phyloP scores from a whole-genome alignment of 179 eudicot genomes.

The Heliamphora pulchella region DNA sequence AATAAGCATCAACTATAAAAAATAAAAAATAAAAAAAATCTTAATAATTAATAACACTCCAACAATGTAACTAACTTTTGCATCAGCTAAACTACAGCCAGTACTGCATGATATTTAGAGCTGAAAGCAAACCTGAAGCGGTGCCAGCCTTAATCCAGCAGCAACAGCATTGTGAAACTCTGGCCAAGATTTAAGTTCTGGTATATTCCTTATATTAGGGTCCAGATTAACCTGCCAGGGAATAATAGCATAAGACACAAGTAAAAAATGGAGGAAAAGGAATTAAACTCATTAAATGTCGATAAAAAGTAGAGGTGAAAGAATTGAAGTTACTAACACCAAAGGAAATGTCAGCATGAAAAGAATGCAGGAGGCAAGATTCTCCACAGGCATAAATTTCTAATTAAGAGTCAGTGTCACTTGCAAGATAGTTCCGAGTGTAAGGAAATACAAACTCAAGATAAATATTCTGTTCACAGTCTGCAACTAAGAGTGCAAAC shows the following conservation, averaged over 20 bases:
- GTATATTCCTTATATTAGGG: slow-evolving; percentile 74
- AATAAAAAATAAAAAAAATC: neutral
- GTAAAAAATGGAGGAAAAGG: neutral
- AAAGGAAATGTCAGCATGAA: neutral
- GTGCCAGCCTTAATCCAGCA: slow-evolving; percentile 81
- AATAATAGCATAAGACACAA: neutral
- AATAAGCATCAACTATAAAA: neutral
- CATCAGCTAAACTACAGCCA: neutral
- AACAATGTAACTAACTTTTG: neutral
- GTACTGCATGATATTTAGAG: neutral
- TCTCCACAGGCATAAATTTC: neutral
- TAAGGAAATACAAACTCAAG: neutral
- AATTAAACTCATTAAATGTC: neutral
- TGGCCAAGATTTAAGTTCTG: slow-evolving; percentile 92
- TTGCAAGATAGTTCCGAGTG: neutral
- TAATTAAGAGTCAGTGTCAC: neutral
- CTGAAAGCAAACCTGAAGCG: slow-evolving; percentile 55
- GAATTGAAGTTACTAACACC: neutral
- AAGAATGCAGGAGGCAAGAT: neutral
- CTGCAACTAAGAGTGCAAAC: neutral
- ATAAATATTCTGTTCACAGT: neutral
- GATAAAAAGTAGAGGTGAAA: neutral
- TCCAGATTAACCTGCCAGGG: slow-evolving; percentile 80
- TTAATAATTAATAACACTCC: neutral
- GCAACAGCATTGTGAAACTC: slow-evolving; percentile 99